Percentiles rank a stretch among this genome's conserved stretches.
Conservation (phyloP, 1,139 yeast genomes). For the Geotrichum fermentans region DNA sequence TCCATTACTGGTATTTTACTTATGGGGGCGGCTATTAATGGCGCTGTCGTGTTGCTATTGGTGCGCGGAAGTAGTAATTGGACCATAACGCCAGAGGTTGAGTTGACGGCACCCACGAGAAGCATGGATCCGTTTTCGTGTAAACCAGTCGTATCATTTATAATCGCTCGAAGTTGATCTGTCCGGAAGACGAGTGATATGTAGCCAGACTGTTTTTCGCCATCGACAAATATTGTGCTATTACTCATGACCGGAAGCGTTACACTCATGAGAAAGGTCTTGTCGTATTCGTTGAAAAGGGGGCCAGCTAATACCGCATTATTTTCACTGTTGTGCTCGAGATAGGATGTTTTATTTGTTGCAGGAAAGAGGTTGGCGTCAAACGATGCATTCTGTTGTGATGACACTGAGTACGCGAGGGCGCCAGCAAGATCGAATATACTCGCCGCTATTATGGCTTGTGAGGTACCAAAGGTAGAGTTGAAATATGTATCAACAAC, state of each 20-base stretch:
- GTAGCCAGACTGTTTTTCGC: constrained; percentile 65
- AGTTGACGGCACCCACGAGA: constrained; percentile 29
- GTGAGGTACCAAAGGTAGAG: constrained; percentile 39
- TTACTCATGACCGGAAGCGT: constrained; percentile 71
- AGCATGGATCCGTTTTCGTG: constrained; percentile 42
- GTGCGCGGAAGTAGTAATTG: constrained; percentile 12
- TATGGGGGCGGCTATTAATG: background rate
- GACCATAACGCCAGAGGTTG: background rate
- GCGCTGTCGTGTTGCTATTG: background rate
- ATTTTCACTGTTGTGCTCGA: background rate
- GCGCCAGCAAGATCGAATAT: constrained; percentile 54
- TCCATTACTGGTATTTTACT: constrained; percentile 1
- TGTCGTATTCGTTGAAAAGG: constrained; percentile 14
- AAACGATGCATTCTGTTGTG: constrained; percentile 18
- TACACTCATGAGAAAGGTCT: constrained; percentile 46
- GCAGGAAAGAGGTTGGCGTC: constrained; percentile 12
- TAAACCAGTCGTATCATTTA: constrained; percentile 47
- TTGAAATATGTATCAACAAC: constrained; percentile 47
- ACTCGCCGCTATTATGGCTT: constrained; percentile 57
- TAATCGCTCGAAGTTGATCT: constrained; percentile 46
- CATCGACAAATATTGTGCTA: constrained; percentile 58
- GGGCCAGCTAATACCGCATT: constrained; percentile 29
- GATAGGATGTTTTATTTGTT: background rate
- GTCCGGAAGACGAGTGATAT: constrained; percentile 64
- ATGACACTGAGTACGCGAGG: constrained; percentile 40